These are phyloP conservation scores for Podochytrium sp. DNA, from an alignment of 192 early-diverging fungal species.

Conservation along the genomic window DNA sequence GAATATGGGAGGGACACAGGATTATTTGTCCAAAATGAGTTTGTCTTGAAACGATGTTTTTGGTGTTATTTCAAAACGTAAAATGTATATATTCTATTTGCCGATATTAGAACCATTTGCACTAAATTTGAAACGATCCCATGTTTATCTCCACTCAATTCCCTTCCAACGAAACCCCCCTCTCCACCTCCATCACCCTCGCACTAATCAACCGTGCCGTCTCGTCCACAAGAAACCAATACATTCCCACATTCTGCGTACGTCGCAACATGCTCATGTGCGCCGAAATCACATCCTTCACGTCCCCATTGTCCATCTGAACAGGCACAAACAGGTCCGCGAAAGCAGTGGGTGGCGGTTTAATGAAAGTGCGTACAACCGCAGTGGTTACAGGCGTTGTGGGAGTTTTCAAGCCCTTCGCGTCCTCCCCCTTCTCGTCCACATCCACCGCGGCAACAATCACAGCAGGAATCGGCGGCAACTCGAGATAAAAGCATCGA, in stretches of 20 bases:
- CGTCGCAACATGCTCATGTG: slow-evolving; percentile 19
- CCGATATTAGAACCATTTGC: too few species aligned
- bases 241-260: slow-evolving; percentile 13
- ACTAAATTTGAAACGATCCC: too few species aligned
- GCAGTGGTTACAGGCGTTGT: background rate
- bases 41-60: slow-evolving; percentile 6
- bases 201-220: background rate
- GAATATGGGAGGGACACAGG: slow-evolving; percentile 48
- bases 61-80: too few species aligned
- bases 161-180: too few species aligned
- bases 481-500: slow-evolving; percentile 41
- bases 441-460: too few species aligned
- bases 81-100: too few species aligned
- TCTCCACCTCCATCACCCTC: too few species aligned
- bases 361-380: slow-evolving; percentile 16
- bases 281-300: slow-evolving; percentile 16
- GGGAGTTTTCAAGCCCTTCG: background rate
- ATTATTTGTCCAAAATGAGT: slow-evolving; percentile 43
- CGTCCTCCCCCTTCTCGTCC: background rate
- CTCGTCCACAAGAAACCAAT: slow-evolving; percentile 27
- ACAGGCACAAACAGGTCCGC: slow-evolving; percentile 10
- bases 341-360: slow-evolving; percentile 5
- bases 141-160: too few species aligned
- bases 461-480: background rate
- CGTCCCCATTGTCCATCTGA: background rate